Base-by-base conservation (phyloP, 2,329 filamentous ascomycete genomes). In the Claviceps maximensis region DNA sequence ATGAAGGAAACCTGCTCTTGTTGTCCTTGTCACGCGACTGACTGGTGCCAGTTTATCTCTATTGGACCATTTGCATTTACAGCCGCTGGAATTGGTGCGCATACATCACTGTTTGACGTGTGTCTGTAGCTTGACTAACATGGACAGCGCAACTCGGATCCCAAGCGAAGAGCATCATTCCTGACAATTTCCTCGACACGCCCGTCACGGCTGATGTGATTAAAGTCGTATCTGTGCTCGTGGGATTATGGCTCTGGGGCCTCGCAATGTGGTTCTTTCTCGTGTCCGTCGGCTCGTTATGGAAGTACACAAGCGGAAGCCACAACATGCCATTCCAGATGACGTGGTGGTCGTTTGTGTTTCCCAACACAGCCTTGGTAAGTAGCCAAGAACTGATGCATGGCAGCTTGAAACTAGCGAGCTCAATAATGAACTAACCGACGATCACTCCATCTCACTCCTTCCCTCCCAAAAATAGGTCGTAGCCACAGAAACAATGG, bases 191-290 rank as follows among this genome's bases (percentile, higher is more conserved):
- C 50, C 61, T 73, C 38, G 73, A 67, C 9, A 65, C 69, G n/a
- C 54, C 67, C 2, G 63, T 75, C 49, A 68, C 71, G 4, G 64
- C 69, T 6, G 65, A 70, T 44, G 72, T 77, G 49, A 61, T 79
- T 27, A 70, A 71, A 53, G 58, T 79, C 0, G 59, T 79, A 13
- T 71, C 74, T 2, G 63, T 85, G 56, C 83, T 88, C 68, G 69
- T 82, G 2, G 82, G 82, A 0, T 70, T 93, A 12, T 94, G 87
- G 86, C 74, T 93, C 3, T 93, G 87, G 85, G 87, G 82, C 0
- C 69, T 93, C n/a, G 84, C 86, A 27, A 68, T 89, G 29, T 93
- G 87, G 83, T 93, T 91, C 71, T 91, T 91, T 66, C 72, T 91
- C 54, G 82, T 93, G 12, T 84, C 82, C 1, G 77, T 87, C n/a